phyloP scores from a whole-genome alignment of 2,329 filamentous ascomycete genomes.

The Biscogniauxia marginata region DNA sequence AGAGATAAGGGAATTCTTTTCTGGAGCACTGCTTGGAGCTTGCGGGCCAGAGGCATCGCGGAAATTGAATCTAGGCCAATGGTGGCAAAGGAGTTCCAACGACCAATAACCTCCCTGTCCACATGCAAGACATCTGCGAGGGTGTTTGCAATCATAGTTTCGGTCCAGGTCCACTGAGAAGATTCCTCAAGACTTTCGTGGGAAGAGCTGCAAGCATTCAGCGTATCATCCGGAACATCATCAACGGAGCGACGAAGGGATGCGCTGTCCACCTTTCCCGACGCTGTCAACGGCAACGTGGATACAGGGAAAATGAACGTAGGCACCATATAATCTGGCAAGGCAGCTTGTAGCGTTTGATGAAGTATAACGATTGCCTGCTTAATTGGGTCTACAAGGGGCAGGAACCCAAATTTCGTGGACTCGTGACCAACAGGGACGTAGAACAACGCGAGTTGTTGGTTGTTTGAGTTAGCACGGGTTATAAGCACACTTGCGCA shows the following conservation, averaged over 20 bases:
- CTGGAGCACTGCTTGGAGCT: conserved; percentile 47
- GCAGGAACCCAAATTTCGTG: conserved; percentile 36
- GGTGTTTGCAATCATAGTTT: conserved; percentile 53
- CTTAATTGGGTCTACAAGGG: conserved; percentile 31
- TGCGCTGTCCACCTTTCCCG: conserved; percentile 70
- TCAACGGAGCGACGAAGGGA: conserved; percentile 50
- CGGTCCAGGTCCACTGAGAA: conserved; percentile 51
- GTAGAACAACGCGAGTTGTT: conserved; percentile 69
- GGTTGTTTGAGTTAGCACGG: conserved; percentile 35
- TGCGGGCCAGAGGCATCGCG: conserved; percentile 67
- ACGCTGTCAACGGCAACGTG: conserved; percentile 66
- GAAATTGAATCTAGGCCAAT: conserved; percentile 82
- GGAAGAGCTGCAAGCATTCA: conserved; percentile 37
- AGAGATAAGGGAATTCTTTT: conserved; percentile 62
- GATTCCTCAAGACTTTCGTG: conserved; percentile 34
- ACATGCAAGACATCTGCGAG: conserved; percentile 52
- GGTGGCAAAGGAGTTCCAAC: conserved; percentile 72
- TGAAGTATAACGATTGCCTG: conserved; percentile 49
- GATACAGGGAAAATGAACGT: conserved; percentile 69
- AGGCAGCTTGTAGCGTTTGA: conserved; percentile 47
- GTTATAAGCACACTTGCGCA: conserved; percentile 62
- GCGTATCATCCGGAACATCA: conserved; percentile 41
- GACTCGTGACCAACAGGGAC: conserved; percentile 41
- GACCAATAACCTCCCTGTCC: conserved; percentile 47
- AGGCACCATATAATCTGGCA: conserved; percentile 80